These are phyloP conservation scores for Pezicula rhizophila DNA, from an alignment of 2,329 filamentous ascomycete genomes.

Conservation along the genomic window DNA sequence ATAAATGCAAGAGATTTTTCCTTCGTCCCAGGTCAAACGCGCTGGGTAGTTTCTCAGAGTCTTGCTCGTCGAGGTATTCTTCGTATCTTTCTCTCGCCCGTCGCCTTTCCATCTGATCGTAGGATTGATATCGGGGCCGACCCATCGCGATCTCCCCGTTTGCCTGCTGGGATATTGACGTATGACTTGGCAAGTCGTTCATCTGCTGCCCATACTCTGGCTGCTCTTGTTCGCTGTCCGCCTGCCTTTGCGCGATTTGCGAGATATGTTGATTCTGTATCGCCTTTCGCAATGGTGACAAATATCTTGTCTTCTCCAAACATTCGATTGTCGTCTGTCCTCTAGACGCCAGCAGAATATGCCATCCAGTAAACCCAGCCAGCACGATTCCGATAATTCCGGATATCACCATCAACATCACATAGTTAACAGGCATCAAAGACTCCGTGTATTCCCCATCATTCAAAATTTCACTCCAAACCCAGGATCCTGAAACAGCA, in stretches of 20 bases:
- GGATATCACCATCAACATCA: conserved; percentile 77
- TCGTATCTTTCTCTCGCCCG: conserved; percentile 65
- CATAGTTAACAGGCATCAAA: conserved; percentile 82
- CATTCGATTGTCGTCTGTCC: conserved; percentile 95
- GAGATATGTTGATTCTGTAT: conserved; percentile 56
- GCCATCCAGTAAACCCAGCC: conserved; percentile 85
- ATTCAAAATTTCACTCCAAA: conserved; percentile 74
- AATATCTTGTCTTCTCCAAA: conserved; percentile 90
- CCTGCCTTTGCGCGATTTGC: conserved; percentile 42
- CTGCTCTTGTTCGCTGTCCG: neutral
- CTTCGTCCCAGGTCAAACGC: conserved; percentile 88
- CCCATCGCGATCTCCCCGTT: conserved; percentile 19
- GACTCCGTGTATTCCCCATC: conserved; percentile 67
- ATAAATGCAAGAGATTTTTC: conserved; percentile 73
- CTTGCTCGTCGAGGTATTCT: conserved; percentile 82
- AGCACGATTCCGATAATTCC: conserved; percentile 90
- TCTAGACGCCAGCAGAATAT: conserved; percentile 71
- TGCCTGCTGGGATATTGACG: conserved; percentile 74
- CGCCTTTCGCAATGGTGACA: conserved; percentile 69
- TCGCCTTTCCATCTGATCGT: conserved; percentile 51
- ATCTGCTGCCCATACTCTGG: conserved; percentile 64
- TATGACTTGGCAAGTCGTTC: conserved; percentile 65
- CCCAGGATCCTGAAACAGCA: conserved; percentile 70
- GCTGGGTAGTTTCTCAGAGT: conserved; percentile 81
- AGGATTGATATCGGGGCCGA: conserved; percentile 24